Conservation (phyloP, 768 basidiomycete species). For the Lentinula boryana region DNA sequence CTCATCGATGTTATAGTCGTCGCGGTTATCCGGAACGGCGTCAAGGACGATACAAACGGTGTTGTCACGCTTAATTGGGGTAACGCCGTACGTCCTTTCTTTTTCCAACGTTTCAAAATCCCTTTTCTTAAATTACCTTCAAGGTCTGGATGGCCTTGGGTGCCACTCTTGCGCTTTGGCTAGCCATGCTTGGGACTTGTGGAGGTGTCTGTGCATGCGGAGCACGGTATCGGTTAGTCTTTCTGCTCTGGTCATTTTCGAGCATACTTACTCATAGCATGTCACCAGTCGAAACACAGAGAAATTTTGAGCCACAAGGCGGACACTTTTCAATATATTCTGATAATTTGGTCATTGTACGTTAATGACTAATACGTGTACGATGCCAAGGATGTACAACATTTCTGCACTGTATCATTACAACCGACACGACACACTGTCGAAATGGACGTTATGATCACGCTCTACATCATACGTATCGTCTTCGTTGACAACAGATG, state of each 20-base stretch:
- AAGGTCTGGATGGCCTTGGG: conserved; percentile 48
- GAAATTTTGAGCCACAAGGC: neutral
- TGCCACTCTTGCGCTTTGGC: conserved; percentile 44
- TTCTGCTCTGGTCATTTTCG: neutral
- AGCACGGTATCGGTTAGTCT: conserved; percentile 13
- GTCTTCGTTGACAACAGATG: neutral
- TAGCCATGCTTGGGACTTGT: conserved; percentile 31
- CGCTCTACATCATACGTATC: neutral
- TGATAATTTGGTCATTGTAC: too few relatives aligned
- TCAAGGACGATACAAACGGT: conserved; percentile 36
- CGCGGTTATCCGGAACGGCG: conserved; percentile 34
- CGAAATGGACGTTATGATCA: too few relatives aligned
- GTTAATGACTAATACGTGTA: too few relatives aligned
- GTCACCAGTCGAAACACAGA: neutral
- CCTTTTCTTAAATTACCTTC: conserved; percentile 15
- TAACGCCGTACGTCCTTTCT: conserved; percentile 33
- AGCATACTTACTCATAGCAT: neutral
- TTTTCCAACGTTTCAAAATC: neutral
- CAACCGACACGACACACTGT: too few relatives aligned
- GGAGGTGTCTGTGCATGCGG: conserved; percentile 23
- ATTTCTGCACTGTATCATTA: too few relatives aligned
- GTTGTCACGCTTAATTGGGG: conserved; percentile 38
- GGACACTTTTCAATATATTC: too few relatives aligned
- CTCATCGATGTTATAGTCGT: conserved; percentile 48
- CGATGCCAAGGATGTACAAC: too few relatives aligned